Percentiles rank a stretch among this genome's conserved stretches.
Conservation (phyloP, 2,329 filamentous ascomycete genomes). For the Trichoderma lentiforme region DNA sequence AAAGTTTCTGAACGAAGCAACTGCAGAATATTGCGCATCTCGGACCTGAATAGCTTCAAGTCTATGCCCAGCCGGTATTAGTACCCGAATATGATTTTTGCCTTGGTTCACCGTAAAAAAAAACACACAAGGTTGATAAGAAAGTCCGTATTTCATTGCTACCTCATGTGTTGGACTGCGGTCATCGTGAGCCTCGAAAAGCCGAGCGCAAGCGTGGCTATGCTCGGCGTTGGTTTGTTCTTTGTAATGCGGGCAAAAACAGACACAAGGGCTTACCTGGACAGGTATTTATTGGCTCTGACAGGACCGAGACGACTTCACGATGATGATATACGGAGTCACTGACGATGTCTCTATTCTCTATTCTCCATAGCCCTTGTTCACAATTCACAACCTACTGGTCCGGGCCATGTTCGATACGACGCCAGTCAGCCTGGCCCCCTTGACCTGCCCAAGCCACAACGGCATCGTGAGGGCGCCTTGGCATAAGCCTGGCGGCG, state of each 20-base stretch:
- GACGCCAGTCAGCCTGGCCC: constrained; percentile 2
- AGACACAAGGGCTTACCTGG: not conserved
- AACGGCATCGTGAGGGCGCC: not conserved
- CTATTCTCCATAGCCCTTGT: not conserved
- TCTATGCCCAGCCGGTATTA: not conserved
- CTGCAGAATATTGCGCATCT: not conserved
- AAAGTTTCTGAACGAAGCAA: not conserved
- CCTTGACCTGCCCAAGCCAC: constrained; percentile 6
- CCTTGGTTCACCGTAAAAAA: not conserved
- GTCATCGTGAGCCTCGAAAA: not conserved
- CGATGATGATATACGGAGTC: not conserved
- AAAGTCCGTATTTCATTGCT: not conserved
- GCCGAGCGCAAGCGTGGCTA: not conserved
- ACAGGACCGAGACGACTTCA: not conserved
- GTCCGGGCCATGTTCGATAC: not conserved
- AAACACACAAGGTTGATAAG: not conserved
- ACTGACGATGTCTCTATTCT: not conserved
- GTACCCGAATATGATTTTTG: not conserved
- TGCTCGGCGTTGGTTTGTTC: not conserved
- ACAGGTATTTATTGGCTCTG: not conserved
- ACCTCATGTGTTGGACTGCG: not conserved
- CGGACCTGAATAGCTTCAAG: not conserved
- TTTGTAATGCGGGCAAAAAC: not conserved
- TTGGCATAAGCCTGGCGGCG: constrained; percentile 7
- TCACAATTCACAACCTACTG: not conserved